Conservation (phyloP, 352 stramenopile genomes). For the Thraustotheca clavata region DNA sequence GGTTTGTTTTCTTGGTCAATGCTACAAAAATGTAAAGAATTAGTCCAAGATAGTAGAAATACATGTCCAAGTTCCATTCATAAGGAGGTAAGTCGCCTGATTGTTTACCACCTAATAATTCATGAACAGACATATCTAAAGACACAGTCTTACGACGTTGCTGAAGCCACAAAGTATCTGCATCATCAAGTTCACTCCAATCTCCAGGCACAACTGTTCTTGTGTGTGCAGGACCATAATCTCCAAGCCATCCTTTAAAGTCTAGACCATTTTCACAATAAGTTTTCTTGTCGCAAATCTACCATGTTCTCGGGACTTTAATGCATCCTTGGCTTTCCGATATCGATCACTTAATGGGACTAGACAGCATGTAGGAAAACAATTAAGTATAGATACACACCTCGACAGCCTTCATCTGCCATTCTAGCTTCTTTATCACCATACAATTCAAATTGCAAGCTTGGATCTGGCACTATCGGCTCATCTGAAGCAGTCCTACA, state of each 20-base stretch:
- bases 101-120: slow-evolving; percentile 15
- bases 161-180: slow-evolving; percentile 3
- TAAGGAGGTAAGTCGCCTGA: slow-evolving; percentile 24
- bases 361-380: slow-evolving; percentile 24
- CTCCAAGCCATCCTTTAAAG: slow-evolving; percentile 65
- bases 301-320: slow-evolving; percentile 24
- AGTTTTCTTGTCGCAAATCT: neutral
- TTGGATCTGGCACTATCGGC: slow-evolving; percentile 9
- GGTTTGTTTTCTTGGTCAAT: neutral
- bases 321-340: slow-evolving; percentile 24
- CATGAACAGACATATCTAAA: slow-evolving; percentile 24
- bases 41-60: neutral
- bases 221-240: slow-evolving; percentile 64
- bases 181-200: slow-evolving; percentile 27
- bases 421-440: slow-evolving; percentile 18
- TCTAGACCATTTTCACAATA: slow-evolving; percentile 22
- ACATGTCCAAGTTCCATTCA: slow-evolving; percentile 64
- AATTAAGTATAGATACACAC: neutral
- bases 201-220: slow-evolving; percentile 54
- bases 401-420: neutral
- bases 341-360: slow-evolving; percentile 45
- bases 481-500: too few species aligned
- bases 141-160: slow-evolving; percentile 9
- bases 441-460: slow-evolving; percentile 58
- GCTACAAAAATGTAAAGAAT: neutral